Conservation (phyloP, 164 flowering plant species). For the Vitis labrusca region DNA sequence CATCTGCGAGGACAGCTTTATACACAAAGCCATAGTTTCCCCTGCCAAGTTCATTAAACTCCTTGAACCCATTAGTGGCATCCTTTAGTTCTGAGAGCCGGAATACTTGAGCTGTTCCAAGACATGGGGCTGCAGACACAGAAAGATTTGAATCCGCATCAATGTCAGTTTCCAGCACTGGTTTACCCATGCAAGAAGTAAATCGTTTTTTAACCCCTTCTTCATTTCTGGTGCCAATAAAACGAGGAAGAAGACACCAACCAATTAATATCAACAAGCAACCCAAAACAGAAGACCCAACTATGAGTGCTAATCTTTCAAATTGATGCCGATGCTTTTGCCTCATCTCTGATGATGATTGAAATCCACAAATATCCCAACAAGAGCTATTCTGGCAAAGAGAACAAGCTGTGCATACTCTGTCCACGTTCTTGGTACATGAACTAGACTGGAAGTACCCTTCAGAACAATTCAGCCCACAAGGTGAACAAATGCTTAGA, state of each 20-base stretch:
- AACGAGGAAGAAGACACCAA: conserved; percentile 54
- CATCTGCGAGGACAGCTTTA: conserved; percentile 78
- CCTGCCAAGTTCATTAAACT: conserved; percentile 89
- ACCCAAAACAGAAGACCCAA: conserved; percentile 49
- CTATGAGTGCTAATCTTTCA: conserved; percentile 34
- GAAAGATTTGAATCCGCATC: conserved; percentile 27
- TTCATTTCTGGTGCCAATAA: conserved; percentile 27
- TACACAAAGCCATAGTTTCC: conserved; percentile 97
- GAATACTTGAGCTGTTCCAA: conserved; percentile 68
- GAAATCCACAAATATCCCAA: conserved; percentile 53
- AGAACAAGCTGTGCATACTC: conserved; percentile 85
- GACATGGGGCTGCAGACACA: conserved; percentile 34
- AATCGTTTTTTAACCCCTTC: conserved; percentile 40
- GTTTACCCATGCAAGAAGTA: conserved; percentile 46
- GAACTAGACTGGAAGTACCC: conserved; percentile 76
- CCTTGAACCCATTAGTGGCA: conserved; percentile 92
- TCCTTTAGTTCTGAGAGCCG: conserved; percentile 86
- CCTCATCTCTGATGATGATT: conserved; percentile 23
- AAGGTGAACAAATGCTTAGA: conserved; percentile 69
- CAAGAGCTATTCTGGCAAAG: conserved; percentile 94
- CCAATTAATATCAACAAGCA: conserved; percentile 41
- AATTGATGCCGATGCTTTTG: conserved; percentile 30
- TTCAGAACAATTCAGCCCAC: conserved; percentile 63
- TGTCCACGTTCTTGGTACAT: conserved; percentile 57
- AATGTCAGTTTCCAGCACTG: conserved; percentile 36